Base-by-base conservation (phyloP, 2,329 filamentous ascomycete genomes). In the Fusarium newnesense region DNA sequence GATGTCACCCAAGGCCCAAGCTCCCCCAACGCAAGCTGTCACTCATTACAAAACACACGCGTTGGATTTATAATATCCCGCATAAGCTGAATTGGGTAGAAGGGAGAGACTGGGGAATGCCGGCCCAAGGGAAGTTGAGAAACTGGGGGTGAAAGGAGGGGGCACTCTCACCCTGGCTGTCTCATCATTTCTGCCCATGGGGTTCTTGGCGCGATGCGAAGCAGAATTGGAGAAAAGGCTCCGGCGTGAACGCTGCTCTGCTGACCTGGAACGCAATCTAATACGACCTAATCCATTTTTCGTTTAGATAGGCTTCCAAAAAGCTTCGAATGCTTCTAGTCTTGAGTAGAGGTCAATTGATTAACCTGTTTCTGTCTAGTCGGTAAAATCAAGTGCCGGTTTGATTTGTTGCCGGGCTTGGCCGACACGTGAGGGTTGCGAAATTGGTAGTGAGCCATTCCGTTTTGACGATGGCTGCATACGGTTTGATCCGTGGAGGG, bases 381-480 rank as follows among this genome's bases (percentile, higher is more conserved):
- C 3, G 10, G 0, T 10, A 4, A 21, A 43, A 21, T 11, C n/a
- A 21, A 40, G n/a, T 63, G 49, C 57, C 39, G 46, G 21, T 19
- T 24, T 64, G 39, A 40, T 44, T 28, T n/a, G 28, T 2, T 57
- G 39, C 24, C 67, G 67, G 67, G 65, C 65, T 24, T 69, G 28
- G 49, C 67, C 67, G 65, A 64, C 47, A 62, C 64, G 47, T 54
- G 65, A 68, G 42, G 64, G 65, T 54, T 68, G 65, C 64, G 34
- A 42, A n/a, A 39, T 16, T 60, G 50, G 4, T 32, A 4, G 18
- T 24, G 19, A 28, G 39, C 64, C 19, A 66, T 44, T 9, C 54
- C 40, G 12, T 62, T 68, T 68, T 43, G 4, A 53, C 21, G 12
- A 37, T 68, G 30, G 64, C 34, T 50, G 21, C 16, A 11, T 8